A percentile compares a stretch with the other conserved stretches of the same genome.
phyloP scores from a whole-genome alignment of 352 stramenopile species.

The Phytophthora aleatoria region DNA sequence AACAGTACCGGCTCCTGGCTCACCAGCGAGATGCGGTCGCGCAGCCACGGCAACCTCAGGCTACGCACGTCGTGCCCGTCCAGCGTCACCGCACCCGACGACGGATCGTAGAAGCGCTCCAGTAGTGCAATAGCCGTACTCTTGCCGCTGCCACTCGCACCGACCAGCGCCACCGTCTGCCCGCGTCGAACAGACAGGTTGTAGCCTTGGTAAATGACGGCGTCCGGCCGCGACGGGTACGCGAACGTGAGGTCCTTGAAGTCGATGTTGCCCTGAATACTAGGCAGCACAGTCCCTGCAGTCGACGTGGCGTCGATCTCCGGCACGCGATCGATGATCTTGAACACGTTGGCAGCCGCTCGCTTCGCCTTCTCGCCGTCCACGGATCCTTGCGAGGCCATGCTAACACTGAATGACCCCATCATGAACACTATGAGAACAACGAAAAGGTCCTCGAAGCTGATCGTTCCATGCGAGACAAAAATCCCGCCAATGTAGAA shows the following conservation, averaged over 20 bases:
- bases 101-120: slow-evolving; percentile 41
- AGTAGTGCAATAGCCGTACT: slow-evolving; percentile 43
- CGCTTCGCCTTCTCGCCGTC: background rate
- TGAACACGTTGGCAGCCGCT: background rate
- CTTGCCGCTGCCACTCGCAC: slow-evolving; percentile 40
- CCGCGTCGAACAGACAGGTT: slow-evolving; percentile 13
- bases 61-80: slow-evolving; percentile 38
- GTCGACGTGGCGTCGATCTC: background rate
- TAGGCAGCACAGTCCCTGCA: background rate
- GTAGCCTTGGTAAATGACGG: background rate
- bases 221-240: background rate
- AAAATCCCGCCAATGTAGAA: background rate
- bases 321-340: background rate
- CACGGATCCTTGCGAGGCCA: background rate
- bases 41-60: slow-evolving; percentile 39
- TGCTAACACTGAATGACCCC: background rate
- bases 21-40: slow-evolving; percentile 38
- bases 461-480: background rate
- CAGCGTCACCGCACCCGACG: slow-evolving; percentile 34
- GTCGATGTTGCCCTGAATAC: background rate
- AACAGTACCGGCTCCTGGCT: slow-evolving; percentile 45
- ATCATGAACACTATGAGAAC: background rate
- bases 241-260: background rate
- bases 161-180: slow-evolving; percentile 41
- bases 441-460: background rate